Base-by-base conservation (phyloP, 2,329 filamentous ascomycete species). In the Epichloe sp. region DNA sequence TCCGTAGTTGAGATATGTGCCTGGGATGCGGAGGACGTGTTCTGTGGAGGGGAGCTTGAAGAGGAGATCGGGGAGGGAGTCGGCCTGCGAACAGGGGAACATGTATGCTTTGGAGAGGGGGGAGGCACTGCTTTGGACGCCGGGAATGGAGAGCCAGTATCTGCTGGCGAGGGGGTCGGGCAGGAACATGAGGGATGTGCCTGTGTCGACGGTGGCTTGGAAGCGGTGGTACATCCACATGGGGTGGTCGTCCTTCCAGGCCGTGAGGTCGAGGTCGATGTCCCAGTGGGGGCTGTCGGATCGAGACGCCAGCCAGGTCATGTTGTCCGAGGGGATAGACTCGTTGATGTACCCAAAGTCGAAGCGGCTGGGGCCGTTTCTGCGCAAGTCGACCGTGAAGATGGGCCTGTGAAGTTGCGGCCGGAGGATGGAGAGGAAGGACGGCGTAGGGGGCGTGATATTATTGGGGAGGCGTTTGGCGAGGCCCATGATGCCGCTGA, bases 121-220 rank as follows among this genome's bases (percentile, higher is more conserved):
- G 71, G 3, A 85, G 10, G 49, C 14, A 76, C 48, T 71, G 62
- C 31, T 63, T 23, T 51, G 34, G n/a, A 75, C 70, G 44, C 52
- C 72, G 0, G 73, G 62, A 2, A 86, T 76, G 46, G 71, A 63
- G 34, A 62, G 62, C 67, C 82, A 87, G 67, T 86, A 88, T 36
- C 71, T 70, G 31, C 71, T 61, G 2, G 76, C 77, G n/a, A 84
- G 68, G 8, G 71, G 66, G 15, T 74, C 67, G 34, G 78, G 75
- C 26, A 83, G 67, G 47, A 86, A 75, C 61, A 87, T 70, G 49
- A 87, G 70, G 1, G 82, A 81, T 4, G 82, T 85, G 23, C 83
- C 83, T 3, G 84, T 87, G 65, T 88, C 84, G 31, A 79, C 72
- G 51, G 85, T 82, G 45, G 80, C 76, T 31, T 68, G 66, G 57